These are phyloP conservation scores for Crucibulum laeve DNA, from an alignment of 768 basidiomycete species.

Conservation along the genomic window DNA sequence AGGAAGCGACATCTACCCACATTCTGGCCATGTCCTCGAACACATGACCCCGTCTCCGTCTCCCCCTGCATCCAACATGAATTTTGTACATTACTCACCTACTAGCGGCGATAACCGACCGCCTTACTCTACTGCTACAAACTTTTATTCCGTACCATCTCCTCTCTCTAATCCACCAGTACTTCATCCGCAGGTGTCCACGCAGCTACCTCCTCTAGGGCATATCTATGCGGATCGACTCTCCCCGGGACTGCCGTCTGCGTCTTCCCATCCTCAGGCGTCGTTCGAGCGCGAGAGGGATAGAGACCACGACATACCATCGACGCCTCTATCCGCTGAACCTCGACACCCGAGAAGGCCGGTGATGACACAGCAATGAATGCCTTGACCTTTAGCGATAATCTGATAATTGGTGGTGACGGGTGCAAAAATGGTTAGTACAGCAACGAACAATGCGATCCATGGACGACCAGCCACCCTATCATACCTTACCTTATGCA, in stretches of 20 bases:
- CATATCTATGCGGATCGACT: slow-evolving; percentile 30
- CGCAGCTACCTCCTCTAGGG: slow-evolving; percentile 29
- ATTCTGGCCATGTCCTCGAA: slow-evolving; percentile 32
- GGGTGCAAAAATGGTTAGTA: not conserved
- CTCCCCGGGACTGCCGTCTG: slow-evolving; percentile 32
- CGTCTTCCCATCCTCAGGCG: slow-evolving; percentile 34
- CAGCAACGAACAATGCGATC: not conserved
- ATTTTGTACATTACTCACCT: slow-evolving; percentile 55
- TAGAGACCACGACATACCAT: slow-evolving; percentile 40
- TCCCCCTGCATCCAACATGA: slow-evolving; percentile 52
- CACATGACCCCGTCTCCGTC: slow-evolving; percentile 59
- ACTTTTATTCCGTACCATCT: slow-evolving; percentile 49
- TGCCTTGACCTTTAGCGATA: slow-evolving; percentile 13
- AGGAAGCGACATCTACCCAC: slow-evolving; percentile 52
- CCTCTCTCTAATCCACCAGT: slow-evolving; percentile 41
- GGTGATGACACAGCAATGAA: slow-evolving; percentile 31
- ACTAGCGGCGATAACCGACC: slow-evolving; percentile 28
- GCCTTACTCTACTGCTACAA: slow-evolving; percentile 26
- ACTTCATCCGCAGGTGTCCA: slow-evolving; percentile 18
- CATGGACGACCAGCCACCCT: not conserved
- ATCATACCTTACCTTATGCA: not conserved
- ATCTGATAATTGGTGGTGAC: not conserved
- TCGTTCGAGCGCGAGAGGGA: slow-evolving; percentile 56
- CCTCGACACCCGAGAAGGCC: slow-evolving; percentile 30
- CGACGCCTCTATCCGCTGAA: slow-evolving; percentile 41